These are phyloP conservation scores for Erysimum cheiri DNA, from an alignment of 441 rosid genomes.

Conservation along the genomic window DNA sequence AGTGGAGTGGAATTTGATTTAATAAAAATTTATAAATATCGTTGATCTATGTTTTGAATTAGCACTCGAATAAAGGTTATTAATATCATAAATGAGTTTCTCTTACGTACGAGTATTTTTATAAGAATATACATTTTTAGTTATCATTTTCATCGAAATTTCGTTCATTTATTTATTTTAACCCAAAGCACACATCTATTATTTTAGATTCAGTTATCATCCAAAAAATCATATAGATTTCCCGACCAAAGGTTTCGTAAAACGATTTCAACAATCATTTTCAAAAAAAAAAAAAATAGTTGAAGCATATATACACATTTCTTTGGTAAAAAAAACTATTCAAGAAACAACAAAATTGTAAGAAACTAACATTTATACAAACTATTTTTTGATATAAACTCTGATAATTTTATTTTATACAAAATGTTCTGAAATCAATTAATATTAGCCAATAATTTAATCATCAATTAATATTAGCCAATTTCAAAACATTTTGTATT, in stretches of 20 bases:
- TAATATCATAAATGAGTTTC: not conserved
- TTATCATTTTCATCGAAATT: not conserved
- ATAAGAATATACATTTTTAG: not conserved
- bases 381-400: constrained; percentile 4
- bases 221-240: no score
- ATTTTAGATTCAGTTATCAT: no score
- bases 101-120: not conserved
- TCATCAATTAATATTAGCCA: no score
- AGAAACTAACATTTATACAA: not conserved
- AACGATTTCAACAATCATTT: no score
- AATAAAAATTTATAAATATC: not conserved
- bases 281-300: no score
- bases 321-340: no score
- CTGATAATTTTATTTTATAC: not conserved
- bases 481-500: no score
- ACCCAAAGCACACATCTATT: no score
- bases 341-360: not conserved
- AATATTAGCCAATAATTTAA: not conserved
- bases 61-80: not conserved
- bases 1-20: not conserved
- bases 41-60: not conserved
- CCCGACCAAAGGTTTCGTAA: no score
- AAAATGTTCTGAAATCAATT: not conserved
- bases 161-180: no score
- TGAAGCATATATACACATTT: no score